Evolutionary conservation across 1,284 basidiomycete genomes (phyloP).

Genomic region (Bondarzewia mesenterica): DNA sequence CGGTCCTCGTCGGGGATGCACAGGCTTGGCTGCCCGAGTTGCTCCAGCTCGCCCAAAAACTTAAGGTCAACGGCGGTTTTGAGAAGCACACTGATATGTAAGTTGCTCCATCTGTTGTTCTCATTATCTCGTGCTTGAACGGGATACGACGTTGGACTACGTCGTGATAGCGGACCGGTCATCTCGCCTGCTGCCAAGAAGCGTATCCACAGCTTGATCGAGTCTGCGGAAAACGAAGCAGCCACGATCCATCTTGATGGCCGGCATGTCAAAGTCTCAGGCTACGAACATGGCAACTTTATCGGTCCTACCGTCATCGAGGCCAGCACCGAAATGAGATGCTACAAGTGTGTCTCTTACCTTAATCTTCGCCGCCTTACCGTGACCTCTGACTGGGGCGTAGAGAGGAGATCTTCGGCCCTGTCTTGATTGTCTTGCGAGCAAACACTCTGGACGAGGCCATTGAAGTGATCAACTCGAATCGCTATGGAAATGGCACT

Average conservation of each 20-base stretch:
- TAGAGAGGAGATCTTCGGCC: conserved; percentile 94
- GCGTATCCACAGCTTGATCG: conserved; percentile 73
- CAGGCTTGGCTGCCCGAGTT: conserved; percentile 84
- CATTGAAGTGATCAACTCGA: conserved; percentile 82
- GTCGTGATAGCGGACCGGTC: conserved; percentile 69
- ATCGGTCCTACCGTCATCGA: conserved; percentile 91
- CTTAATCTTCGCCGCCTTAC: not conserved
- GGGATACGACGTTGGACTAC: conserved; percentile 28
- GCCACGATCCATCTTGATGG: conserved; percentile 89
- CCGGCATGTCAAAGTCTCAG: conserved; percentile 57
- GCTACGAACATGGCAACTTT: conserved; percentile 90
- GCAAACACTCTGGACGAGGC: conserved; percentile 90
- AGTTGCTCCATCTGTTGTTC: conserved; percentile 21
- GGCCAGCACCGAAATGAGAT: conserved; percentile 76
- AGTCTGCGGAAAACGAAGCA: conserved; percentile 78
- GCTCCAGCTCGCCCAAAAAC: conserved; percentile 72
- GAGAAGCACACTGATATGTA: conserved; percentile 83
- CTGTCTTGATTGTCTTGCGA: conserved; percentile 75
- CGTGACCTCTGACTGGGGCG: not conserved
- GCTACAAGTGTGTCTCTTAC: conserved; percentile 64
- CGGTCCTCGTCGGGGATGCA: conserved; percentile 79
- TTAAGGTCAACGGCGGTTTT: conserved; percentile 89
- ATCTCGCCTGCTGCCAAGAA: conserved; percentile 86
- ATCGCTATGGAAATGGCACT: conserved; percentile 91
- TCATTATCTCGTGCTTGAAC: conserved; percentile 6